Evolutionary conservation across 2,329 filamentous ascomycete species (phyloP), one percentile per base, ranked within the genome.

Genomic region (Trichoderma polysporum): DNA sequence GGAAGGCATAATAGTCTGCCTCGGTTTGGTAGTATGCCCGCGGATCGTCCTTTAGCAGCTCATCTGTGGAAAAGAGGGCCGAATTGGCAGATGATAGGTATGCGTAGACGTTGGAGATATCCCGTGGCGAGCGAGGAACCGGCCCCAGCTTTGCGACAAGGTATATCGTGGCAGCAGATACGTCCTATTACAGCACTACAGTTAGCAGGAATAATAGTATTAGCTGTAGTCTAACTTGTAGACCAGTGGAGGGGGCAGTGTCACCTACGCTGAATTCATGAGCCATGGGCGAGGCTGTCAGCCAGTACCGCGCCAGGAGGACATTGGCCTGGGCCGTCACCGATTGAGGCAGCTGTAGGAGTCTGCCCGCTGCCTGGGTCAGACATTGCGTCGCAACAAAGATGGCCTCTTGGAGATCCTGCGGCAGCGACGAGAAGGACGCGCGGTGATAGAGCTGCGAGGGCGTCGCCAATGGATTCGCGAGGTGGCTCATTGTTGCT

Each of bases 251-350:
- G n/a, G n/a, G n/a, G n/a, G n/a, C n/a, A 31, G 12, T n/a, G 52
- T 17, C 19, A 69, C 80, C 65, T 75, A 85, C 83, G 72, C 81
- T 84, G 66, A 88, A 91, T 73, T 88, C 88, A 77, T 82, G 81
- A 69, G 78, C 79, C 81, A 85, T 86, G 74, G 79, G 83, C 65
- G 78, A 86, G 75, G 81, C 84, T 29, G 83, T 77, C 27, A 93
- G 81, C 90, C 91, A 97, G 79, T 93, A 95, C 15, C 94, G 87
- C 60, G 90, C 90, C 37, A 97, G 87, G 0, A 95, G 79, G 47
- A 97, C 88, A 74, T 94, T 92, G 3, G 94, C 92, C 74, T 93
- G 91, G 4, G 93, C 91, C 45, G 95, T 92, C 45, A 92, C 88
- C 71, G 93, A 92, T 76, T 97, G 93, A 7, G 93, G 91, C 45